A percentile compares a stretch with the other conserved stretches of the same genome.
Evolutionary conservation across 805 yeast species (phyloP).

Genomic region (Barnettozyma pratensis): DNA sequence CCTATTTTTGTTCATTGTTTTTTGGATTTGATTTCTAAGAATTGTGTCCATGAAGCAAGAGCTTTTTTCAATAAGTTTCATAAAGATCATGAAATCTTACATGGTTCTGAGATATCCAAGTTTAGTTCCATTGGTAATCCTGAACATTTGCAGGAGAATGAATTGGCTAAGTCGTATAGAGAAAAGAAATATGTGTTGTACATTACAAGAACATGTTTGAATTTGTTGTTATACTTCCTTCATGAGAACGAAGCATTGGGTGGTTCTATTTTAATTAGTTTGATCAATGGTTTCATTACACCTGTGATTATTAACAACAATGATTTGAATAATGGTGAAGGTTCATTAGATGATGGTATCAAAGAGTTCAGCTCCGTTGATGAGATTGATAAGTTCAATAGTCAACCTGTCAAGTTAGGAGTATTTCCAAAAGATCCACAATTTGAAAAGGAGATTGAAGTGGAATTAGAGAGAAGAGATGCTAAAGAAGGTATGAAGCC

Average conservation of each 20-base stretch:
- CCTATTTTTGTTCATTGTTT: slow-evolving; percentile 92
- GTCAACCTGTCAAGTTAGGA: slow-evolving; percentile 75
- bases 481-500: slow-evolving; percentile 42
- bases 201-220: slow-evolving; percentile 80
- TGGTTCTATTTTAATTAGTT: slow-evolving; percentile 79
- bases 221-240: slow-evolving; percentile 74
- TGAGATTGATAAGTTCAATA: slow-evolving; percentile 58
- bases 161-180: slow-evolving; percentile 70
- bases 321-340: slow-evolving; percentile 24
- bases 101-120: slow-evolving; percentile 69
- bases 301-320: slow-evolving; percentile 30
- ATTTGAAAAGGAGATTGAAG: slow-evolving; percentile 75
- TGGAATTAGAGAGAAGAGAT: slow-evolving; percentile 77
- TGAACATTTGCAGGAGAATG: slow-evolving; percentile 80
- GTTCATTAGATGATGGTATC: slow-evolving; percentile 34
- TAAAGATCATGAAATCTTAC: slow-evolving; percentile 67
- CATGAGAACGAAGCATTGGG: slow-evolving; percentile 92
- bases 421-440: slow-evolving; percentile 83
- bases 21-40: slow-evolving; percentile 69
- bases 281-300: slow-evolving; percentile 78
- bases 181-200: slow-evolving; percentile 67
- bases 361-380: slow-evolving; percentile 27
- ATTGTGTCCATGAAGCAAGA: slow-evolving; percentile 57
- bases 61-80: slow-evolving; percentile 70
- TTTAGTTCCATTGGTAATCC: slow-evolving; percentile 71